Evolutionary conservation across 208 protist genomes (phyloP), one percentile per base, ranked within the genome.

Genomic region (Leishmania aethiopica): DNA sequence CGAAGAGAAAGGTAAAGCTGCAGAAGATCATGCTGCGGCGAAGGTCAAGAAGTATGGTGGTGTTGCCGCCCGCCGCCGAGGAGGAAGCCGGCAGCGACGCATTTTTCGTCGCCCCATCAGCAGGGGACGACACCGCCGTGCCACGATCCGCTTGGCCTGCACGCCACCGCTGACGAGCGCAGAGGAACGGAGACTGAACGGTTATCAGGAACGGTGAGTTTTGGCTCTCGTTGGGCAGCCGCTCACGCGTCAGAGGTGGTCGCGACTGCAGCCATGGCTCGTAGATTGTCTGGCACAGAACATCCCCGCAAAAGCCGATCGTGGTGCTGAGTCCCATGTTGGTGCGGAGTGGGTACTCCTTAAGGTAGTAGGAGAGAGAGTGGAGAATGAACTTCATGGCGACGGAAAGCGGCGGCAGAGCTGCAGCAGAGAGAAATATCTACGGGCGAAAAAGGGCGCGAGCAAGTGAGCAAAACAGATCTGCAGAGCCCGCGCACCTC

Each of bases 1-100:
- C 89, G 71, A 96, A 92, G 8, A 94, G 40, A 60, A 92, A 83
- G 49, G 91, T 93, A 75, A 92, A 95, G 79, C 93, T 96, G 67
- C 82, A 87, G 78, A 96, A 96, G 81, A 96, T 95, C 45, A 92
- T 80, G 51, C 93, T 96, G 66, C 93, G 86, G 7, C 92, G 90
- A 22, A 96, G 75, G 73, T 96, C 93, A n/a, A 95, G 83, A 28
- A 94, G 71, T 1, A 92, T 45, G 0, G 79, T 82, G 5, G 88
- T 80, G 79, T 85, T 84, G 69, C 37, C 79, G n/a, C n/a, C 32
- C 55, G 10, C 25, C 57, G 19, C 11, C 6, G 80, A 70, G 7
- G 69, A 60, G 1, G 72, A 75, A 13, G 71, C 7, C 47, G 55
- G 19, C 13, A 28, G 28, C 53, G n/a, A 55, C 17, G 49, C 15